These are phyloP conservation scores for Starmera dryadoides DNA, from an alignment of 805 yeast genomes.

Conservation along the genomic window DNA sequence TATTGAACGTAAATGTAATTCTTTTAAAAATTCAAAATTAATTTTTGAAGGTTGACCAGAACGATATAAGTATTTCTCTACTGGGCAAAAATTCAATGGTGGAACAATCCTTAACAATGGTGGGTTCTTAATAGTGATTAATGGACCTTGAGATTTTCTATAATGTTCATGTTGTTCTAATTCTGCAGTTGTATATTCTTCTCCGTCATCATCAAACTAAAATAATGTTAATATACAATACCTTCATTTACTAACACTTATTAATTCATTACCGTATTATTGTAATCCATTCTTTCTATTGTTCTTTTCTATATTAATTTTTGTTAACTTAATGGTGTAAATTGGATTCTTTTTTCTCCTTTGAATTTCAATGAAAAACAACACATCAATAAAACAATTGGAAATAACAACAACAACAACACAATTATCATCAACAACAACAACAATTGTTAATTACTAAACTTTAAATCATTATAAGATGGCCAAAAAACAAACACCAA, in stretches of 20 bases:
- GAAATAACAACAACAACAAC: no score
- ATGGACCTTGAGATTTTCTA: conserved; percentile 1
- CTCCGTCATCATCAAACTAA: background rate
- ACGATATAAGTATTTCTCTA: conserved; percentile 77
- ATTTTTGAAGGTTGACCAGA: conserved; percentile 95
- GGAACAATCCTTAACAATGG: conserved; percentile 76
- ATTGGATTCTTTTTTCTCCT: no score
- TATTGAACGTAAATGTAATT: conserved; percentile 68
- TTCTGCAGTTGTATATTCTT: conserved; percentile 23
- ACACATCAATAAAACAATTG: no score
- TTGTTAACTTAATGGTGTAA: no score
- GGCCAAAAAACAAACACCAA: background rate
- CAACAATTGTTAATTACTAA: background rate
- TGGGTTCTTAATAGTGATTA: conserved; percentile 34
- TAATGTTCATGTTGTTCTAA: conserved; percentile 23
- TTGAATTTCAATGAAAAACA: no score
- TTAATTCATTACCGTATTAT: background rate
- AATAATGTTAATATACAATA: background rate
- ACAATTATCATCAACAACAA: background rate
- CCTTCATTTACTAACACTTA: background rate
- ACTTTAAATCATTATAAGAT: background rate
- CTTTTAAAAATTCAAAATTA: conserved; percentile 77
- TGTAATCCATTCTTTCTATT: background rate
- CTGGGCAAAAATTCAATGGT: conserved; percentile 93
- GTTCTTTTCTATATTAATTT: background rate